Evolutionary conservation across 495 filamentous ascomycete species (phyloP), one percentile per base, ranked within the genome.

Genomic region (Haplographium delicatum): DNA sequence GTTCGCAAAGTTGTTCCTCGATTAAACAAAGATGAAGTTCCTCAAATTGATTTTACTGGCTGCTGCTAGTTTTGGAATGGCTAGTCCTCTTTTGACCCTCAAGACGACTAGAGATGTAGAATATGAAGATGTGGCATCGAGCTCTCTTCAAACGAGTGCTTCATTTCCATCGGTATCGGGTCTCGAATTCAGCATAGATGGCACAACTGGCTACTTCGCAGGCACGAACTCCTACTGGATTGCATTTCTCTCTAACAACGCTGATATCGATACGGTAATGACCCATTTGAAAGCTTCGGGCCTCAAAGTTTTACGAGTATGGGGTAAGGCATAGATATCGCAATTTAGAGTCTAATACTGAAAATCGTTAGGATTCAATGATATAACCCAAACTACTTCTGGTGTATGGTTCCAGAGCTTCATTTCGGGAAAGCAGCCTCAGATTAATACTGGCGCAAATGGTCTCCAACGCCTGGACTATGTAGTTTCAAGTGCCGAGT

Each of bases 211-310:
- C 59, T 77, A 85, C 64, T 86, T 79, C 65, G 79, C 82, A 2
- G 85, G 86, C 2, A 82, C 79, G 22, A 89, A 89, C 60, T 68
- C 80, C 6, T 90, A 88, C 65, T 89, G 84, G 72, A 76, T 88
- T 25, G 73, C 75, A 0, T 87, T 86, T 57, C 61, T 73, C n/a
- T 67, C 75, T 51, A 73, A 78, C 54, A 69, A 79, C 53, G 58
- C 64, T n/a, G 82, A 88, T 63, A 76, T 86, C 9, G 76, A 85
- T 43, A 65, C 70, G 1, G 82, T 80, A 11, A 68, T 85, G 50
- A 61, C 57, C 9, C 72, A 82, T 26, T 69, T 71, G 15, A 69
- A 71, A 50, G 57, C 68, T 7, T 69, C 77, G 7, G 81, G 81
- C 4, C 66, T 87, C 15, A 82, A 80, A 51, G 80, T 88, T 16